Percentiles rank a stretch among this genome's conserved stretches.
These are phyloP conservation scores for Phytophthora gonapodyides DNA, from an alignment of 352 stramenopile genomes.

Conservation along the genomic window DNA sequence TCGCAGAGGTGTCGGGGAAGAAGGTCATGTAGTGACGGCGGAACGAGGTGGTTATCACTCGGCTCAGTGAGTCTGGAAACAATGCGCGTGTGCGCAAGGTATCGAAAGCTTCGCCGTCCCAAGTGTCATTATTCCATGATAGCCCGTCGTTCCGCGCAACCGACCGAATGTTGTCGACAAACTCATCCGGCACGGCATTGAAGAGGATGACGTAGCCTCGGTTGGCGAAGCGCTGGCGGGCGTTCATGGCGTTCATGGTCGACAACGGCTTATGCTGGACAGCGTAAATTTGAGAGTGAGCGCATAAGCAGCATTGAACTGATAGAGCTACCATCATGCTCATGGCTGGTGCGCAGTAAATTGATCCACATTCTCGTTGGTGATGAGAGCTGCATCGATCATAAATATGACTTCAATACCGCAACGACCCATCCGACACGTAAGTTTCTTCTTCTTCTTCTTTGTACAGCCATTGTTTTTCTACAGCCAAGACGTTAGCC, in stretches of 20 bases:
- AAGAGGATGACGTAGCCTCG: neutral
- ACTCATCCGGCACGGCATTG: neutral
- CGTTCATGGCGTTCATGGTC: neutral
- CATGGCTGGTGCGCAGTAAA: too few species aligned
- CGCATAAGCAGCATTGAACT: neutral
- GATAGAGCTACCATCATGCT: too few species aligned
- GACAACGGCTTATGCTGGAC: neutral
- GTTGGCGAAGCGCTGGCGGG: neutral
- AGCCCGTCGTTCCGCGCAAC: neutral
- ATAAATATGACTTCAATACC: too few species aligned
- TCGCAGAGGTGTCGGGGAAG: neutral
- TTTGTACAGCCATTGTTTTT: too few species aligned
- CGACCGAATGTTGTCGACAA: neutral
- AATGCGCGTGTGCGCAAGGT: neutral
- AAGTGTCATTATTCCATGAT: neutral
- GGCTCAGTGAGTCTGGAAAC: neutral
- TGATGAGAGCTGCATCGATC: too few species aligned
- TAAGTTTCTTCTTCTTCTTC: too few species aligned
- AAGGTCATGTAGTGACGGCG: conserved; percentile 3
- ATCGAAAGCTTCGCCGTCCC: neutral
- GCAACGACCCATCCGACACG: too few species aligned
- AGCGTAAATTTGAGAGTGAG: neutral
- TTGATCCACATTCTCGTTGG: too few species aligned
- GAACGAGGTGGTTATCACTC: neutral
- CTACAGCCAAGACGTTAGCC: too few species aligned